Evolutionary conservation across 2,329 filamentous ascomycete species (phyloP).

Genomic region (Lojkania enalia): DNA sequence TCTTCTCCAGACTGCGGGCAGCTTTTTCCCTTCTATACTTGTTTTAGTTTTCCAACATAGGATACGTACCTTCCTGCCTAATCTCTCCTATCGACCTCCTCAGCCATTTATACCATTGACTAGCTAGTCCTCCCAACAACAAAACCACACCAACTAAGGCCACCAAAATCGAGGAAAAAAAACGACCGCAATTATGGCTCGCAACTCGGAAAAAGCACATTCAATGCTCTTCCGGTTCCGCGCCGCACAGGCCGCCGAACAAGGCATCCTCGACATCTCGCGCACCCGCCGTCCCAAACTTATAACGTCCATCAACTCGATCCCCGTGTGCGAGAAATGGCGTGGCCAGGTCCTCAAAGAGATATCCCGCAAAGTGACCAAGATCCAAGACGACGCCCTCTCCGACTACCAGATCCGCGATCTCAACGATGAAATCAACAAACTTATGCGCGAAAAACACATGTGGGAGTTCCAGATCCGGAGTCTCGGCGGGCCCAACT

Average conservation of each 20-base stretch:
- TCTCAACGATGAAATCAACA: slow-evolving; percentile 99
- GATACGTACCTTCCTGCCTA: not conserved
- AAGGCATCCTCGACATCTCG: slow-evolving; percentile 92
- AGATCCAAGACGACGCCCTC: slow-evolving; percentile 89
- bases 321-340: slow-evolving; percentile 95
- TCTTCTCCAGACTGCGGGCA: slow-evolving; percentile 13
- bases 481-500: slow-evolving; percentile 95
- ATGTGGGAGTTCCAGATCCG: slow-evolving; percentile 98
- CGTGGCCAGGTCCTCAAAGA: slow-evolving; percentile 96
- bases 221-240: slow-evolving; percentile 99
- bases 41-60: slow-evolving; percentile 2
- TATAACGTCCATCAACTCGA: slow-evolving; percentile 82
- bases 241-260: slow-evolving; percentile 91
- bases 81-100: not conserved
- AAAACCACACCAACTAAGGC: slow-evolving; percentile 5
- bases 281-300: slow-evolving; percentile 87
- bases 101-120: not conserved
- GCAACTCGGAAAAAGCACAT: slow-evolving; percentile 97
- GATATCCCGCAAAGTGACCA: slow-evolving; percentile 93
- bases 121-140: slow-evolving; percentile 1
- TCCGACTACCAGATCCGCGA: slow-evolving; percentile 97
- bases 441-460: slow-evolving; percentile 97
- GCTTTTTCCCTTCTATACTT: slow-evolving; percentile 9
- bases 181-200: slow-evolving; percentile 61
- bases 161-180: slow-evolving; percentile 1